Base-by-base conservation (phyloP, 192 early-diverging fungal genomes). In the Rhizophagus clarus region DNA sequence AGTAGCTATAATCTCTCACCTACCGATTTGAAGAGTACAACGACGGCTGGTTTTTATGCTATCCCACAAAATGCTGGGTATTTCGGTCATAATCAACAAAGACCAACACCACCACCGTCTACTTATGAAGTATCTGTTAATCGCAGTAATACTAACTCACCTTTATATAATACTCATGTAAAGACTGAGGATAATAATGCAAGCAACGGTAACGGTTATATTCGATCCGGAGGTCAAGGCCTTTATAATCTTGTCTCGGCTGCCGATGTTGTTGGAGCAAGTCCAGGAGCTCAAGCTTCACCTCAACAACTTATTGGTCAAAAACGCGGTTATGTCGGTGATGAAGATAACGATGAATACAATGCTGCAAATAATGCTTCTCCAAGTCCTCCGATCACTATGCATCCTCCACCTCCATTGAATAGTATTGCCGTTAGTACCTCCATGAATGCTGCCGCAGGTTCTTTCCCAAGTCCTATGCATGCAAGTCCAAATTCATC, bases 371-470 rank as follows among this genome's bases (percentile, higher is more conserved):
- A 76, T 76, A 42, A 77, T 64, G 32, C 77, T 2, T 69, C n/a
- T 51, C 45, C 77, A 32, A 78, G 64, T 67, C 77, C 77, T 10
- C 77, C 77, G 2, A 66, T 78, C 56, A 28, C 77, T 24, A 78
- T 78, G 77, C 77, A 78, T 69, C 74, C 74, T n/a, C 77, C 77
- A 51, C 77, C 73, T 20, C 73, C 77, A 68, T 56, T 78, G 61
- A 68, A 11, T 34, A 56, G 28, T n/a, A 78, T 78, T 12, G 64
- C 77, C 37, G 77, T 78, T 34, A 45, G 8, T 8, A 26, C 64
- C 17, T 24, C 77, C 7, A 68, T 78, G 63, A 78, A 78, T 78
- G 77, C 49, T 6, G 75, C 75, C 22, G 77, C 77, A 20, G 61
- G 61, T 60, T 69, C 77, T 51, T 78, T 78, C 28, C 77, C 77